A percentile compares a stretch with the other conserved stretches of the same genome.
These are phyloP conservation scores for Dorcoceras hygrometricum DNA, from an alignment of 257 asterid genomes.

Conservation along the genomic window DNA sequence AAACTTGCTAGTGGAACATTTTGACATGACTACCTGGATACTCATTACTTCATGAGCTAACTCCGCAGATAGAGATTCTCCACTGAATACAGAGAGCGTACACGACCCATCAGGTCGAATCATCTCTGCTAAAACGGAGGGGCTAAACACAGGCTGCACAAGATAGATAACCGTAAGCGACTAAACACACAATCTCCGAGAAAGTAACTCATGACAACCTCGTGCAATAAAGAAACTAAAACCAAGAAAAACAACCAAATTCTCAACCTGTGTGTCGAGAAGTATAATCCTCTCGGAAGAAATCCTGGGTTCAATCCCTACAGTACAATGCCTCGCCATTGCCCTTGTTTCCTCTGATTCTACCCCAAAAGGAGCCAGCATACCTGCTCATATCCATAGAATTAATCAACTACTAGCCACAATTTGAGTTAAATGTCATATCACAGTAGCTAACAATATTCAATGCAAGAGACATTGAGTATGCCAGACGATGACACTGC, in stretches of 20 bases:
- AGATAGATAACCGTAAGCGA: slow-evolving; percentile 8
- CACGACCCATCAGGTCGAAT: slow-evolving; percentile 91
- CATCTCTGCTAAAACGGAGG: slow-evolving; percentile 89
- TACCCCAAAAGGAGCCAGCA: slow-evolving; percentile 81
- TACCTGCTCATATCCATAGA: slow-evolving; percentile 40
- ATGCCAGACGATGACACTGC: neutral
- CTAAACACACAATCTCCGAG: neutral
- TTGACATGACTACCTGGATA: slow-evolving; percentile 49
- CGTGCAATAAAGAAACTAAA: slow-evolving; percentile 5
- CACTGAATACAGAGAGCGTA: slow-evolving; percentile 63
- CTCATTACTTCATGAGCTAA: slow-evolving; percentile 90
- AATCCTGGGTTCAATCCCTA: slow-evolving; percentile 86
- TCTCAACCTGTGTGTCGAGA: slow-evolving; percentile 84
- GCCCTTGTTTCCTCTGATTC: slow-evolving; percentile 85
- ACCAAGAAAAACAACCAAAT: slow-evolving; percentile 1
- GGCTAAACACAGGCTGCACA: slow-evolving; percentile 87
- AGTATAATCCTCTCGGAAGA: slow-evolving; percentile 88
- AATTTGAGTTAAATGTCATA: neutral
- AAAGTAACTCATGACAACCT: slow-evolving; percentile 7
- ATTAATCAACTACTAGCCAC: neutral
- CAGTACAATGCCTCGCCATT: slow-evolving; percentile 78
- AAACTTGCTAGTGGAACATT: neutral
- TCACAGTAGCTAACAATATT: neutral
- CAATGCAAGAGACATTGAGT: slow-evolving; percentile 1
- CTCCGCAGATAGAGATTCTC: slow-evolving; percentile 87